Percentiles rank a stretch among this genome's conserved stretches.
Conservation (phyloP, 139 green algal genomes). For the Coelastrella sp. region DNA sequence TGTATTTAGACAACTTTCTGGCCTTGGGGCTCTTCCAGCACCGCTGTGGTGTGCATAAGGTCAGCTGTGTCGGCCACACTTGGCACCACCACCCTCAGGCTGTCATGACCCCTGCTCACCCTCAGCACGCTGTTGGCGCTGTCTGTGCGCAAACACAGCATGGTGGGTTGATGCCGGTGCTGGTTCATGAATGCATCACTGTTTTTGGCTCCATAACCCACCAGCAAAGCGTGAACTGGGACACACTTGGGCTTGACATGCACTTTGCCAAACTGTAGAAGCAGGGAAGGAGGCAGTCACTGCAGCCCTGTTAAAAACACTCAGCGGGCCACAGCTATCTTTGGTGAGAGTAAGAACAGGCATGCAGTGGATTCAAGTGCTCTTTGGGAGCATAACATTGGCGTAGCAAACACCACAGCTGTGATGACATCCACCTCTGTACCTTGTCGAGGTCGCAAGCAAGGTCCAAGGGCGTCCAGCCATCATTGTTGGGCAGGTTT, state of each 20-base stretch:
- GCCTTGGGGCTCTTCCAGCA: neutral
- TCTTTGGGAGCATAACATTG: too few species aligned
- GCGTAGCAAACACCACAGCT: too few species aligned
- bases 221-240: constrained; percentile 42
- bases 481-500: constrained; percentile 39
- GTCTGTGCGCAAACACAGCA: constrained; percentile 27
- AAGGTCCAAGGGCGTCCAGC: constrained; percentile 34
- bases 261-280: constrained; percentile 15
- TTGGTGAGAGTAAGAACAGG: too few species aligned
- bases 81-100: neutral
- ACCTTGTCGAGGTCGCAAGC: constrained; percentile 30
- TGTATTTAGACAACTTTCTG: too few species aligned
- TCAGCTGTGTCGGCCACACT: neutral
- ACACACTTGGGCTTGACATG: constrained; percentile 13
- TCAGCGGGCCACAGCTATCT: too few species aligned
- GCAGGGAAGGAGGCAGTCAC: neutral
- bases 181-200: constrained; percentile 37
- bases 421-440: too few species aligned
- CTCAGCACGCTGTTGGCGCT: constrained; percentile 19
- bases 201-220: constrained; percentile 38
- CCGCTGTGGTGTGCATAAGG: neutral
- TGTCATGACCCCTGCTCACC: neutral
- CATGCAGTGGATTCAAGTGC: too few species aligned
- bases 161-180: neutral
- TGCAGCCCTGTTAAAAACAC: too few species aligned